A percentile compares a stretch with the other conserved stretches of the same genome.
Conservation (phyloP, 441 rosid species). For the Corymbia citriodora region DNA sequence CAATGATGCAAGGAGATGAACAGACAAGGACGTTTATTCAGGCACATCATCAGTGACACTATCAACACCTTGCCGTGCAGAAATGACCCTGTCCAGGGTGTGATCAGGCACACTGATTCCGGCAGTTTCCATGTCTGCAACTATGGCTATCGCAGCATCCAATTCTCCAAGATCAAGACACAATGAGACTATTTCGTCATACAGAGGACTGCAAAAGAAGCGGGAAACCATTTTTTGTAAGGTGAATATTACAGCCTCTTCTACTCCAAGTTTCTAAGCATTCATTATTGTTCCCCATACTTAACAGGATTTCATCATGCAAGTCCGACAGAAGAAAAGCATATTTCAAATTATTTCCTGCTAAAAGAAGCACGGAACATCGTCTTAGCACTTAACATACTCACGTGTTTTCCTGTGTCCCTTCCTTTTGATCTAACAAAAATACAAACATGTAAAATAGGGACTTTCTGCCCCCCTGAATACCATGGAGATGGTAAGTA, state of each 20-base stretch:
- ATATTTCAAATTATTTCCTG: neutral
- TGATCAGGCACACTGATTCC: constrained; percentile 66
- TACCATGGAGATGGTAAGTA: neutral
- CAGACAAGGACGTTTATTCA: constrained; percentile 4
- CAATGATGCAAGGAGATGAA: neutral
- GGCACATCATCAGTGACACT: constrained; percentile 15
- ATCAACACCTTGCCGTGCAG: constrained; percentile 56
- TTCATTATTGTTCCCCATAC: neutral
- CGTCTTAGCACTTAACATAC: neutral
- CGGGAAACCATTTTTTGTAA: neutral
- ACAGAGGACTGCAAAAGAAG: constrained; percentile 54
- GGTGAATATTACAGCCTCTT: neutral
- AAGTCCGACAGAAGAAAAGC: neutral
- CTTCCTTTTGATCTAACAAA: neutral
- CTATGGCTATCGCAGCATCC: constrained; percentile 85
- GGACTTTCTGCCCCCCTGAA: neutral
- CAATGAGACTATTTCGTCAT: constrained; percentile 71
- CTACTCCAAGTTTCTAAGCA: neutral
- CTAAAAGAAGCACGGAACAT: neutral
- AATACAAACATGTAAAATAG: neutral
- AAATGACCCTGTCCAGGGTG: constrained; percentile 72
- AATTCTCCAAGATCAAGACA: constrained; percentile 85
- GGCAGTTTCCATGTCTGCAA: constrained; percentile 80
- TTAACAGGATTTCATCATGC: neutral
- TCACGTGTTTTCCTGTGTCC: neutral